These are phyloP conservation scores for Parietaria judaica DNA, from an alignment of 306 rosid species.

Conservation along the genomic window DNA sequence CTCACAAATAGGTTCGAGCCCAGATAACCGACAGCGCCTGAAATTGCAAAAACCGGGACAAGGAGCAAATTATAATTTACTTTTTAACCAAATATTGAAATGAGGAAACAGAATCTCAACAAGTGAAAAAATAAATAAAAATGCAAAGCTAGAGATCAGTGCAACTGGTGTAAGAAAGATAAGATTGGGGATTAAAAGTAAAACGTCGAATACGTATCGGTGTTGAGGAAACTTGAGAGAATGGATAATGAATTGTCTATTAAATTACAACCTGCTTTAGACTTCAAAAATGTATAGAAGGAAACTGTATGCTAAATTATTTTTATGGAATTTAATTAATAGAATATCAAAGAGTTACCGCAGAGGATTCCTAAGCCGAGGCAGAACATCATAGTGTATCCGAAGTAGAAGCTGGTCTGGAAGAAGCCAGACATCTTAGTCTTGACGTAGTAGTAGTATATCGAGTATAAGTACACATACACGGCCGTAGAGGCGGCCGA, in stretches of 20 bases:
- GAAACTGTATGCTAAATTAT: too few relatives aligned
- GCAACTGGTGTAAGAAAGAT: not conserved
- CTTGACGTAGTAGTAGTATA: conserved; percentile 93
- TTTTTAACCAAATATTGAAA: conserved; percentile 2
- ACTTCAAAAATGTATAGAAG: too few relatives aligned
- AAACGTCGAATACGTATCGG: not conserved
- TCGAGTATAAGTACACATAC: conserved; percentile 84
- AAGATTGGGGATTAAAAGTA: not conserved
- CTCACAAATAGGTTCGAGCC: conserved; percentile 96
- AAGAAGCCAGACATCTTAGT: conserved; percentile 99
- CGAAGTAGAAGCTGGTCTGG: conserved; percentile 98
- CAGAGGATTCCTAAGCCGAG: conserved; percentile 97
- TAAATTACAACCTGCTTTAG: too few relatives aligned
- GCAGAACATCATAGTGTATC: conserved; percentile 97
- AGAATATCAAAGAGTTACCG: conserved; percentile 44
- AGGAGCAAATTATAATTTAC: conserved; percentile 1
- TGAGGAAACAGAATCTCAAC: not conserved
- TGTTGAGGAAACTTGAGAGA: too few relatives aligned
- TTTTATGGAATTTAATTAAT: too few relatives aligned
- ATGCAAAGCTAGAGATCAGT: not conserved
- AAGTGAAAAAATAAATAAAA: too few relatives aligned
- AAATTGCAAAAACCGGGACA: conserved; percentile 19
- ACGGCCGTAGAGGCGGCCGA: conserved; percentile 99
- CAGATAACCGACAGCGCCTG: conserved; percentile 96
- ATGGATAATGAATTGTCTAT: too few relatives aligned